phyloP scores from a whole-genome alignment of 768 basidiomycete genomes.

The Trametopsis cervina region DNA sequence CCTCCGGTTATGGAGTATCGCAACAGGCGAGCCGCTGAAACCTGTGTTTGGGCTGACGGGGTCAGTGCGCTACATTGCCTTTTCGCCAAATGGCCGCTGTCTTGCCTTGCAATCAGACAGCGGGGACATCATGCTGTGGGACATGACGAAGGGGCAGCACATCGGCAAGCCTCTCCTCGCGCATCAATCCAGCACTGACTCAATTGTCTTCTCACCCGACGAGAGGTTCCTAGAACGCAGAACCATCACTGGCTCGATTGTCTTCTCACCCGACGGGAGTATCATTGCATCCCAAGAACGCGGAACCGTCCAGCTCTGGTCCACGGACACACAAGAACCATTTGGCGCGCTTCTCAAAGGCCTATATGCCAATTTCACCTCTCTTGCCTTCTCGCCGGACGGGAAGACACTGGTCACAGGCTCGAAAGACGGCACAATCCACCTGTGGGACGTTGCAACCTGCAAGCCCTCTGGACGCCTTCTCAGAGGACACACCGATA shows the following conservation, averaged over 20 bases:
- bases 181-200: no score
- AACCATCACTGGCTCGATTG: conserved; percentile 24
- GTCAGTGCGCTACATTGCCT: not conserved
- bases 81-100: not conserved
- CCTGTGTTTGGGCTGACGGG: not conserved
- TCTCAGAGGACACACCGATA: not conserved
- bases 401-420: no score
- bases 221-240: no score
- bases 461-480: no score
- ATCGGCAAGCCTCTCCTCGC: no score
- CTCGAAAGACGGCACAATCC: conserved; percentile 12
- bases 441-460: conserved; percentile 15
- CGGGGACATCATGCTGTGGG: not conserved
- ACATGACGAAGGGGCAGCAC: not conserved
- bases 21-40: not conserved
- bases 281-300: no score
- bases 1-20: not conserved
- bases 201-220: conserved; percentile 21
- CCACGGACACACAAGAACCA: conserved; percentile 36
- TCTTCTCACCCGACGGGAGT: conserved; percentile 12
- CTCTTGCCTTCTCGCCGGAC: conserved; percentile 6
- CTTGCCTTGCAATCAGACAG: no score
- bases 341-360: no score
- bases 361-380: no score
- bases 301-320: conserved; percentile 45